These are phyloP conservation scores for Scolecobasidium constrictum DNA, from an alignment of 2,329 filamentous ascomycete genomes.

Conservation along the genomic window DNA sequence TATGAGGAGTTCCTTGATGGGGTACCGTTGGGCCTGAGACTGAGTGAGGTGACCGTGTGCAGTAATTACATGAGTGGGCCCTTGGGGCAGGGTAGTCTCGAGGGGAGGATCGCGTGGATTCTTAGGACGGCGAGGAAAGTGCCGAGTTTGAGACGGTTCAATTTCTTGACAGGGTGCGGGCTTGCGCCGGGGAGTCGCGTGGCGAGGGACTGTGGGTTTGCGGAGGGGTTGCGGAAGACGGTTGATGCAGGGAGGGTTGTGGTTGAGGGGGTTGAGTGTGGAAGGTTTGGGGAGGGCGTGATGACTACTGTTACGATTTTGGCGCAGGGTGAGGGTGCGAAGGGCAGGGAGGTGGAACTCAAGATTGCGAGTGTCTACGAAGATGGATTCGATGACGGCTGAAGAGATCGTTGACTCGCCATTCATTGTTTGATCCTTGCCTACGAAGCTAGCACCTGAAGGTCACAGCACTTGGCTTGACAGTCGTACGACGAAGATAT, in stretches of 20 bases:
- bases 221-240: neutral
- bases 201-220: neutral
- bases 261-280: neutral
- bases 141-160: neutral
- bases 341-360: neutral
- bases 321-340: neutral
- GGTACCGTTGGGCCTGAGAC: neutral
- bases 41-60: neutral
- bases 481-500: too few relatives aligned
- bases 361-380: constrained; percentile 1
- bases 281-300: neutral
- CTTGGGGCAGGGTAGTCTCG: neutral
- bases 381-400: neutral
- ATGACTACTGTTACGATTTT: neutral
- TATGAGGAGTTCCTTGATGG: neutral
- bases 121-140: neutral
- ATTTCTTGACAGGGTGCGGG: neutral
- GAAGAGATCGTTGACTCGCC: too few relatives aligned
- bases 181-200: neutral
- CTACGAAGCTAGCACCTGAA: too few relatives aligned
- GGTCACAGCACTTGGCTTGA: too few relatives aligned
- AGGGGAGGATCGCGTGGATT: neutral
- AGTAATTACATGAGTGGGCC: neutral
- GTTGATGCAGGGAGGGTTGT: neutral
- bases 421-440: too few relatives aligned